Percentiles rank a stretch among this genome's conserved stretches.
phyloP scores from a whole-genome alignment of 164 flowering plant genomes.

The Aristolochia fimbriata region DNA sequence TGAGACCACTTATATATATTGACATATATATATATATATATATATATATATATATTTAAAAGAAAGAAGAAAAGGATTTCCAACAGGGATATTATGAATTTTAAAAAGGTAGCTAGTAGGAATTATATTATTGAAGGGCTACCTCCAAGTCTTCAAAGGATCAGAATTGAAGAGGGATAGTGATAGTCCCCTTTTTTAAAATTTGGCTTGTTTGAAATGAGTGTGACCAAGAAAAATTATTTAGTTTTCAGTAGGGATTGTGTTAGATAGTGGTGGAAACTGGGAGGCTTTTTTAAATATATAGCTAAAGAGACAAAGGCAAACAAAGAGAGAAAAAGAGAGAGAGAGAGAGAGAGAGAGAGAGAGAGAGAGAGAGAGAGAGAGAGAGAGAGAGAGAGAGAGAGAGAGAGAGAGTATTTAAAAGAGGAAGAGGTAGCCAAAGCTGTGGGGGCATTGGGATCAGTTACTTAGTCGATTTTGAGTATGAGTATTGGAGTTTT shows the following conservation, averaged over 20 bases:
- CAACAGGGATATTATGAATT: too few species aligned
- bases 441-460: constrained; percentile 19
- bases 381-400: too few species aligned
- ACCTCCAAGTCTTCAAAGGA: too few species aligned
- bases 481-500: constrained; percentile 1
- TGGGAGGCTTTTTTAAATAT: constrained; percentile 2
- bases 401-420: neutral
- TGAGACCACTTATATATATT: too few species aligned
- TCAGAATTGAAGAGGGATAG: neutral
- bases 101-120: too few species aligned
- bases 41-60: too few species aligned
- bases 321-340: neutral
- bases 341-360: too few species aligned
- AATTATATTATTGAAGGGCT: too few species aligned
- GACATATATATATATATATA: too few species aligned
- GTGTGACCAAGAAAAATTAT: constrained; percentile 1
- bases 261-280: constrained; percentile 9
- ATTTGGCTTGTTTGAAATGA: constrained; percentile 1
- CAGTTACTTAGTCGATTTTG: constrained; percentile 14
- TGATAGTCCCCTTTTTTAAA: constrained; percentile 5
- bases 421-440: constrained; percentile 2
- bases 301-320: constrained; percentile 12
- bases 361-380: too few species aligned
- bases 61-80: too few species aligned
- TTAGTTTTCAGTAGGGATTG: neutral